Conservation (phyloP, 164 flowering plant genomes). For the Nymphaea thermarum region DNA sequence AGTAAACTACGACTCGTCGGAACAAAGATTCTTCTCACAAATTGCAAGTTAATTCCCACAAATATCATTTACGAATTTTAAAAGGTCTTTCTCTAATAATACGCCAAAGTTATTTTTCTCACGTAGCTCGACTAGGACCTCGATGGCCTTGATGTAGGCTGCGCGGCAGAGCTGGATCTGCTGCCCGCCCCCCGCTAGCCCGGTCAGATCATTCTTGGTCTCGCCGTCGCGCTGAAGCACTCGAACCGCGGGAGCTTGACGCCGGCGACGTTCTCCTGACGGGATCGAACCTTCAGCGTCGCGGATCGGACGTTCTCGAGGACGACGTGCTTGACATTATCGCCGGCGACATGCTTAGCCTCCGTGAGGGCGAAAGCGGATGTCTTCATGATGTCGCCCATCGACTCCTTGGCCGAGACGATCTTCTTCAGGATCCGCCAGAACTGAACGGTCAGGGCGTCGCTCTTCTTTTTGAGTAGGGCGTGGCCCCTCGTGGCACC, state of each 20-base stretch:
- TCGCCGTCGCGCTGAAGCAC: conserved; percentile 75
- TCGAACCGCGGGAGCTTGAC: conserved; percentile 92
- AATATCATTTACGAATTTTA: too few species aligned
- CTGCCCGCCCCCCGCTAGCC: conserved; percentile 91
- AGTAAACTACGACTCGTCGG: too few species aligned
- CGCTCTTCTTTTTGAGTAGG: conserved; percentile 93
- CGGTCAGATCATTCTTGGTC: conserved; percentile 81
- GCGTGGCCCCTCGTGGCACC: conserved; percentile 99
- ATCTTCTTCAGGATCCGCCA: conserved; percentile 83
- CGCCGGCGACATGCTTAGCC: conserved; percentile 93
- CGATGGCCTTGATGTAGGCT: too few species aligned
- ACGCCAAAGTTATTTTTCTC: too few species aligned
- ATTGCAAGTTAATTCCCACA: too few species aligned
- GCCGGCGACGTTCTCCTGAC: conserved; percentile 81
- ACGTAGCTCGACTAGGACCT: too few species aligned
- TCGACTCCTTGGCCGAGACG: conserved; percentile 74
- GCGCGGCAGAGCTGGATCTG: too few species aligned
- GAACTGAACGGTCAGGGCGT: conserved; percentile 86
- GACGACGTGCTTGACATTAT: conserved; percentile 74
- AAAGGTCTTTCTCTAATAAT: too few species aligned
- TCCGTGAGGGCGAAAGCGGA: conserved; percentile 87
- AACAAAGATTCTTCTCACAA: too few species aligned
- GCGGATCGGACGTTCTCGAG: conserved; percentile 88
- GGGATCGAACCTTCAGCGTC: conserved; percentile 63
- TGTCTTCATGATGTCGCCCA: conserved; percentile 85